Percentiles rank a stretch among this genome's conserved stretches.
Conservation (phyloP, 805 yeast species). For the Lipomyces yamadae region DNA sequence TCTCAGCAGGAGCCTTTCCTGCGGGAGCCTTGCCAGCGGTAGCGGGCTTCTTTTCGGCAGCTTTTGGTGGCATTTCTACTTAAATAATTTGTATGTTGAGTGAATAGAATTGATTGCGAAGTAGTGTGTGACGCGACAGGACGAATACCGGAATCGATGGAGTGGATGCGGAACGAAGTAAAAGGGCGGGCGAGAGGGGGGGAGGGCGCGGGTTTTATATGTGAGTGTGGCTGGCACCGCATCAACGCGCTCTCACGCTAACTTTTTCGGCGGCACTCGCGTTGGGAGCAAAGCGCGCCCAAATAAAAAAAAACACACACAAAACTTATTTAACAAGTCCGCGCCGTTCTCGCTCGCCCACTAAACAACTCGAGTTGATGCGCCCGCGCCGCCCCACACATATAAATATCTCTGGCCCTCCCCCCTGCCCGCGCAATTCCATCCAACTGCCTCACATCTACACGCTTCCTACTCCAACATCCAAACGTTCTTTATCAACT, state of each 20-base stretch:
- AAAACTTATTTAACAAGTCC: not conserved
- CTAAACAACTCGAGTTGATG: slow-evolving; percentile 21
- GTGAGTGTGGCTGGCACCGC: slow-evolving; percentile 19
- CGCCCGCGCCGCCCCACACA: slow-evolving; percentile 17
- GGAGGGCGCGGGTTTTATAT: slow-evolving; percentile 33
- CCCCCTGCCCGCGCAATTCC: slow-evolving; percentile 17
- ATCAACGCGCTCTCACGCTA: slow-evolving; percentile 9
- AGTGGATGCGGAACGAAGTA: slow-evolving; percentile 4
- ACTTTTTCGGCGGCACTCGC: not conserved
- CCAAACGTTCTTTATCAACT: slow-evolving; percentile 45
- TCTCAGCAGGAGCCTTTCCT: slow-evolving; percentile 96
- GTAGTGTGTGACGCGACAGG: not conserved
- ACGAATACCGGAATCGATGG: not conserved
- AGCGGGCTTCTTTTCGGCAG: slow-evolving; percentile 67
- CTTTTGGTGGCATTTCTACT: slow-evolving; percentile 50
- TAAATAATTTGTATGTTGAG: slow-evolving; percentile 7
- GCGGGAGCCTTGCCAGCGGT: slow-evolving; percentile 63
- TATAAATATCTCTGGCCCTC: slow-evolving; percentile 31
- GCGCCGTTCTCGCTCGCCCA: not conserved
- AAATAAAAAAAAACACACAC: not conserved
- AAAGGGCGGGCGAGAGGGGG: slow-evolving; percentile 32
- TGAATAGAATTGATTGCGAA: not conserved
- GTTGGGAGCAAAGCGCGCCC: not conserved
- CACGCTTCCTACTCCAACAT: not conserved
- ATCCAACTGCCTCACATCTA: not conserved